Evolutionary conservation across 2,329 filamentous ascomycete species (phyloP).

Genomic region (Onygenales sp.): DNA sequence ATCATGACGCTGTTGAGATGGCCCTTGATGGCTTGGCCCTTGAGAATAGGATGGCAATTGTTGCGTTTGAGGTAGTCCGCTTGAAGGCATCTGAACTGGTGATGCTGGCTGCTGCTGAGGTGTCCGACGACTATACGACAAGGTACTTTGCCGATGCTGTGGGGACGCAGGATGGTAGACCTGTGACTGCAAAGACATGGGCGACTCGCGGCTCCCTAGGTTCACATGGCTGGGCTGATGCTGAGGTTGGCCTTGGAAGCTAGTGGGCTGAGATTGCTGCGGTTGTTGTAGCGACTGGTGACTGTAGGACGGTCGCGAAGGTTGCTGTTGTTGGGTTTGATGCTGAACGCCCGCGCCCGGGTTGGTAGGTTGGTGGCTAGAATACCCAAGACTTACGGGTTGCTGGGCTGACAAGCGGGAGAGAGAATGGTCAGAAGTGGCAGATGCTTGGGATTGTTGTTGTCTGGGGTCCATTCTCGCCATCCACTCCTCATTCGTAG

Average conservation of each 20-base stretch:
- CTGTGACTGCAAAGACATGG: conserved; percentile 23
- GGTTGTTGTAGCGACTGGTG: not conserved
- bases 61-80: not conserved
- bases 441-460: conserved; percentile 3
- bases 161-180: conserved; percentile 22
- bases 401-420: conserved; percentile 4
- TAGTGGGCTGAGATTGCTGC: conserved; percentile 15
- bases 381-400: not conserved
- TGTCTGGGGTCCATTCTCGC: conserved; percentile 31
- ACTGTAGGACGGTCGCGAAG: not conserved
- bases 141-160: conserved; percentile 19
- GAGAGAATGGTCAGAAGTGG: not conserved
- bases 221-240: conserved; percentile 6
- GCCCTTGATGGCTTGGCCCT: conserved; percentile 13
- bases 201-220: conserved; percentile 3
- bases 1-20: not conserved
- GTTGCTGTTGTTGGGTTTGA: conserved; percentile 9
- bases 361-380: not conserved
- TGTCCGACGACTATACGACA: conserved; percentile 22
- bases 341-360: not conserved
- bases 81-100: conserved; percentile 11
- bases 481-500: conserved; percentile 31
- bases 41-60: conserved; percentile 7
- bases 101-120: conserved; percentile 17
- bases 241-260: conserved; percentile 16